A percentile compares a stretch with the other conserved stretches of the same genome.
Conservation (phyloP, 2,329 filamentous ascomycete genomes). For the Pestalotiopsis sp. region DNA sequence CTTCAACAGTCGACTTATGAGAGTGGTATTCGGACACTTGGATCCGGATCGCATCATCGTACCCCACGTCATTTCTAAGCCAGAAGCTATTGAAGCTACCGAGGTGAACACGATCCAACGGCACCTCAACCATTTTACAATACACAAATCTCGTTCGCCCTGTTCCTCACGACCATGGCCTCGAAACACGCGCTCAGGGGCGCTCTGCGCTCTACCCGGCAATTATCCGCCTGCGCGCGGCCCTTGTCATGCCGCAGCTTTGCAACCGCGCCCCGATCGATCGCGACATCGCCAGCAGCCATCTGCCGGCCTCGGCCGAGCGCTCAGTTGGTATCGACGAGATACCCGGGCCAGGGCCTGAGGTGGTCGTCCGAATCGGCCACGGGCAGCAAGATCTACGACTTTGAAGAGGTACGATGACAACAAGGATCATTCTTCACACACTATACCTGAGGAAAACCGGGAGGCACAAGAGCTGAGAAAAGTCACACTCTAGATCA, state of each 20-base stretch:
- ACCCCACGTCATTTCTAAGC: conserved; percentile 1
- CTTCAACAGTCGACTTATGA: neutral
- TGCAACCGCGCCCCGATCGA: neutral
- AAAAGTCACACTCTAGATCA: conserved; percentile 21
- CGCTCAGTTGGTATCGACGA: neutral
- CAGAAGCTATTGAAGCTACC: neutral
- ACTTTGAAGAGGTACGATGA: conserved; percentile 29
- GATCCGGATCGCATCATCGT: neutral
- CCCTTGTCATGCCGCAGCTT: neutral
- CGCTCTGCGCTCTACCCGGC: conserved; percentile 7
- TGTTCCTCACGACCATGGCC: conserved; percentile 10
- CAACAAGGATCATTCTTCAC: neutral
- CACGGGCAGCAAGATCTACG: conserved; percentile 29
- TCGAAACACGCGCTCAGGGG: conserved; percentile 14
- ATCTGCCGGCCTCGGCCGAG: neutral
- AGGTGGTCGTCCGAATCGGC: conserved; percentile 27
- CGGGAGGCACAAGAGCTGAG: neutral
- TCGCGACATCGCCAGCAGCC: neutral
- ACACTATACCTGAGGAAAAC: neutral
- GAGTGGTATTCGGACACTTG: neutral
- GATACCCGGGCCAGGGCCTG: neutral
- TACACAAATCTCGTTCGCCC: neutral
- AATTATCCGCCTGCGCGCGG: neutral
- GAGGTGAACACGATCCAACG: neutral
- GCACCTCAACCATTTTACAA: neutral